A percentile compares a stretch with the other conserved stretches of the same genome.
Conservation (phyloP, 192 early-diverging fungal species). For the Coemansia guatemalensis region DNA sequence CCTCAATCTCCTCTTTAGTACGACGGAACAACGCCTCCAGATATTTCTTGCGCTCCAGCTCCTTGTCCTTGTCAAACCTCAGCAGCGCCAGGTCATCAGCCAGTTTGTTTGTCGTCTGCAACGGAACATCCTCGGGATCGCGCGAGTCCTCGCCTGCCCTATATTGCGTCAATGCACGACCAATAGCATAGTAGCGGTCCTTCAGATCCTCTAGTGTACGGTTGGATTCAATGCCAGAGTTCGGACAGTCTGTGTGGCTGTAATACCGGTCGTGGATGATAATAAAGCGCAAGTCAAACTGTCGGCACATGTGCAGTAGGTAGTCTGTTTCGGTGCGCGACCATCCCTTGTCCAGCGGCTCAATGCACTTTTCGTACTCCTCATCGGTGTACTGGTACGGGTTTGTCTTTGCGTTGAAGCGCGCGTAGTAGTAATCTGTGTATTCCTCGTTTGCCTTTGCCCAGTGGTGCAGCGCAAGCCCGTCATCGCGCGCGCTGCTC, state of each 20-base stretch:
- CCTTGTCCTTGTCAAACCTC: slow-evolving; percentile 59
- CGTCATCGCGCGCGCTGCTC: slow-evolving; percentile 76
- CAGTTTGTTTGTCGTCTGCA: slow-evolving; percentile 53
- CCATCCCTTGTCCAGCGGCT: slow-evolving; percentile 70
- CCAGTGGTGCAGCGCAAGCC: slow-evolving; percentile 78
- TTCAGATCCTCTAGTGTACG: slow-evolving; percentile 72
- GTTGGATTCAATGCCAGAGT: slow-evolving; percentile 4
- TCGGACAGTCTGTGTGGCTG: slow-evolving; percentile 21
- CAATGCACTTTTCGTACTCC: slow-evolving; percentile 77
- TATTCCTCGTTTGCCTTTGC: slow-evolving; percentile 67
- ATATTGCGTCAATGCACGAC: slow-evolving; percentile 61
- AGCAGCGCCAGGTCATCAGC: slow-evolving; percentile 51
- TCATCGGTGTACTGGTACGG: slow-evolving; percentile 74
- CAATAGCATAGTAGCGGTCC: slow-evolving; percentile 78
- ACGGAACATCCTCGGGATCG: slow-evolving; percentile 37
- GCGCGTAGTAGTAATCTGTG: slow-evolving; percentile 72
- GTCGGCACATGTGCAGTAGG: slow-evolving; percentile 67
- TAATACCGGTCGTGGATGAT: slow-evolving; percentile 86
- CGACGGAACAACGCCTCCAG: slow-evolving; percentile 70
- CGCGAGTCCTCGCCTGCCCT: slow-evolving; percentile 51
- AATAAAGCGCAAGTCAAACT: slow-evolving; percentile 81
- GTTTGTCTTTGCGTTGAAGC: slow-evolving; percentile 72
- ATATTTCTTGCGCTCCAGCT: slow-evolving; percentile 80
- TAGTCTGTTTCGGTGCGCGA: slow-evolving; percentile 84
- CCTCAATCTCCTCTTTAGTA: slow-evolving; percentile 77